Evolutionary conservation across 139 green algal species (phyloP).

Genomic region (Yamagishiella unicocca): DNA sequence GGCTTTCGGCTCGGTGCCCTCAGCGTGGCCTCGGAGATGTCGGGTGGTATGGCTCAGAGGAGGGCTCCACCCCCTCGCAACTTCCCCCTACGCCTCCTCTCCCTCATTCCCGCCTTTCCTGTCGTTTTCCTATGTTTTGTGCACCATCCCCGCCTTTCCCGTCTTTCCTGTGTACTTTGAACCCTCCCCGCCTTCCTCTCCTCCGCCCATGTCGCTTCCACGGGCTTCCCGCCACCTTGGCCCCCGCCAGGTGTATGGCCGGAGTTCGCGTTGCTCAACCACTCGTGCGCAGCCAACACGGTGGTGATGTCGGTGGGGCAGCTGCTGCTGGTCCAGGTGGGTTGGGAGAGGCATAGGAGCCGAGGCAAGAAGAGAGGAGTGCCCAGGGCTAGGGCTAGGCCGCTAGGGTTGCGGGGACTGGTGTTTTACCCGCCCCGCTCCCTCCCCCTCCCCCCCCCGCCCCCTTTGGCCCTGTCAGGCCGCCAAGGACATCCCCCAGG

Average conservation of each 20-base stretch:
- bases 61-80: no score
- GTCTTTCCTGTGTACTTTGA: no score
- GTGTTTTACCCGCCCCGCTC: background rate
- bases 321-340: slow-evolving; percentile 37
- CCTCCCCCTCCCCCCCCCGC: background rate
- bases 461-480: background rate
- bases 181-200: no score
- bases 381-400: no score
- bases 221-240: no score
- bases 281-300: slow-evolving; percentile 57
- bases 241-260: slow-evolving; percentile 54
- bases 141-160: no score
- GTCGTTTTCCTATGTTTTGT: no score
- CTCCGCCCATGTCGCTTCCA: no score
- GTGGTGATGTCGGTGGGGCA: slow-evolving; percentile 35
- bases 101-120: background rate
- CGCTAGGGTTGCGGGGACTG: no score
- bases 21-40: no score
- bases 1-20: no score
- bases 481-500: slow-evolving; percentile 16
- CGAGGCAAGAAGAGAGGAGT: background rate
- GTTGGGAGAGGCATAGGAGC: background rate
- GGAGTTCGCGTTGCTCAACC: slow-evolving; percentile 57
- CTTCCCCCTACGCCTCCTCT: background rate
- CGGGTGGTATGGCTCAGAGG: no score